Base-by-base conservation (phyloP, 192 early-diverging fungal genomes). In the Phlyctochytrium bullatum region DNA sequence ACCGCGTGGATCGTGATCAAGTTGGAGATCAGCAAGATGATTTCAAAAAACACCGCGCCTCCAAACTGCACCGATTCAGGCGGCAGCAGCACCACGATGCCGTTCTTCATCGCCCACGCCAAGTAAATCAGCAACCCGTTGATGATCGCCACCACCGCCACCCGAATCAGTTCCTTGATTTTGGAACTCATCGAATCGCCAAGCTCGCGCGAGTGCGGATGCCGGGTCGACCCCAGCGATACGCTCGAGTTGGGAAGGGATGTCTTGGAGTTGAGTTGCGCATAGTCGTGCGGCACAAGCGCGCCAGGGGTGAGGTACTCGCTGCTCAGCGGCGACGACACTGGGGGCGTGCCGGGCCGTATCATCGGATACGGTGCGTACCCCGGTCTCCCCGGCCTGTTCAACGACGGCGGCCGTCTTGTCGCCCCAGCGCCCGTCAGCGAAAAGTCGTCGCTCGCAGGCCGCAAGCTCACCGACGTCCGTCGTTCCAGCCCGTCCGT, bases 151-250 rank as follows among this genome's bases (percentile, higher is more conserved):
- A 47, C 24, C 23, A 61, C 4, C 24, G 59, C 51, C 23, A 68
- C 40, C 3, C 25, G 12, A 17, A 14, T n/a, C 28, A 59, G 29
- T 23, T 61, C 66, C 14, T 20, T 61, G 6, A 51, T 33, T 60
- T 68, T 68, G 1, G 14, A 59, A 23, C 24, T 24, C 24, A 61
- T 33, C 12, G 57, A 59, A 50, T 68, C 66, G 4, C 23, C 31
- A 17, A 68, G 56, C 29, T 68, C 66, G 10, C 40, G 54, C 20
- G 66, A 53, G 31, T 68, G 66, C n/a, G 66, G 66, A 23, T 16
- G 60, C 28, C 36, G 58, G 4, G 34, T 23, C 20, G 34, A 24
- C 16, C 66, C 66, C 34, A 61, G 34, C 16, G 66, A 68, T 6
- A 6, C 6, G 20, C 40, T 47, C 40, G 40, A 47, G 40, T 20